Evolutionary conservation across 1,139 yeast species (phyloP).

Genomic region (Hanseniaspora sp.): DNA sequence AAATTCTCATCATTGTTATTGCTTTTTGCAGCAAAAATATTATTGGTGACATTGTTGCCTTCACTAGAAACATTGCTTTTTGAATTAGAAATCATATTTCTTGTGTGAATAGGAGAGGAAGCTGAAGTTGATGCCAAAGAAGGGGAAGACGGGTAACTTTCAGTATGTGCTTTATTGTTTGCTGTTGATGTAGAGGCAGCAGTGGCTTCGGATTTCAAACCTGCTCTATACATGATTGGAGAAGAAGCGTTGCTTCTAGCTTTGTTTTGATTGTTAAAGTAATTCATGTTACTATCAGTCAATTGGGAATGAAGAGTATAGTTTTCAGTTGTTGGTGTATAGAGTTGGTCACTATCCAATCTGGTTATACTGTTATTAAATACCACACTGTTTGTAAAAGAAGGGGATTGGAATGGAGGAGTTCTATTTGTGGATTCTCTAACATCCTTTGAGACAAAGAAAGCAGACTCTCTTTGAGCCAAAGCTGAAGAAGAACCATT

Average conservation of each 20-base stretch:
- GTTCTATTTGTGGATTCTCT: slow-evolving; percentile 5
- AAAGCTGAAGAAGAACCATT: background rate
- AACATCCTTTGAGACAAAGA: slow-evolving; percentile 12
- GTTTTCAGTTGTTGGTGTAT: background rate
- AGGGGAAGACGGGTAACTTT: background rate
- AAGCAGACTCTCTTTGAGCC: background rate
- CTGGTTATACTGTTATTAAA: background rate
- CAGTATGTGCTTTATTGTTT: background rate
- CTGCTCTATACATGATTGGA: background rate
- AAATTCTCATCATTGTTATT: no score
- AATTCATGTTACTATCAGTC: background rate
- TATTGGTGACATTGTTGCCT: no score
- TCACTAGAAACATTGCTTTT: no score
- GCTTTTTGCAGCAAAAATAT: no score
- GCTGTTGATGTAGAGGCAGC: background rate
- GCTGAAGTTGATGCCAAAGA: background rate
- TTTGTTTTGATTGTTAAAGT: background rate
- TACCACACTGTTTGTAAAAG: background rate
- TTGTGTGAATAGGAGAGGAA: no score
- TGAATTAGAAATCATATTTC: no score
- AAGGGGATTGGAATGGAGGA: background rate
- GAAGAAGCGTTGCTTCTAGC: background rate
- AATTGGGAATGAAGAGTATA: background rate
- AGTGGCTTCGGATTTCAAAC: background rate
- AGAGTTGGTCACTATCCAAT: background rate